These are phyloP conservation scores for Yamadazyma akitaensis DNA, from an alignment of 805 yeast genomes.

Conservation along the genomic window DNA sequence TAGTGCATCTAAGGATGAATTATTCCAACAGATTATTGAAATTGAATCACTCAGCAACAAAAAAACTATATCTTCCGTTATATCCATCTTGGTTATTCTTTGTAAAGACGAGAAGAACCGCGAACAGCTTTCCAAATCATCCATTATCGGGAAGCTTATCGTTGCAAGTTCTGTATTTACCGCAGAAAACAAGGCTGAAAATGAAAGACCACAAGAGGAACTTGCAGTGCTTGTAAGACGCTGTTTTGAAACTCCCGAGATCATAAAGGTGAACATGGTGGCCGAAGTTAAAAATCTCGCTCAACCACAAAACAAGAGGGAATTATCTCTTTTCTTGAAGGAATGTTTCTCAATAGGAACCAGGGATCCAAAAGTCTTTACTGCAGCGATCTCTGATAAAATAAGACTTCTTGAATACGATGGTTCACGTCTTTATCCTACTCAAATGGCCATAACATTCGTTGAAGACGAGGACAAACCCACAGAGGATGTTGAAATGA, in stretches of 20 bases:
- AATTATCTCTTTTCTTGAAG: slow-evolving; percentile 43
- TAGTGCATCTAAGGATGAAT: neutral
- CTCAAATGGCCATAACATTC: slow-evolving; percentile 20
- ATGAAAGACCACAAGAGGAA: slow-evolving; percentile 14
- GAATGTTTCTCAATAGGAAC: slow-evolving; percentile 49
- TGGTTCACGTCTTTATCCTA: slow-evolving; percentile 23
- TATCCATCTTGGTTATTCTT: slow-evolving; percentile 29
- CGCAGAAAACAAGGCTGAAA: slow-evolving; percentile 11
- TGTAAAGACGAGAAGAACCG: slow-evolving; percentile 38
- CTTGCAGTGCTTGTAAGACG: slow-evolving; percentile 55
- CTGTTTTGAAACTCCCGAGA: slow-evolving; percentile 60
- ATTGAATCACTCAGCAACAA: neutral
- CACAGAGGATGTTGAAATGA: slow-evolving; percentile 21
- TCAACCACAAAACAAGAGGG: slow-evolving; percentile 29
- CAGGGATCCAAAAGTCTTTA: slow-evolving; percentile 48
- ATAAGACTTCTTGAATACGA: slow-evolving; percentile 45
- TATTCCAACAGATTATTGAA: neutral
- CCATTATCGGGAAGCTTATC: slow-evolving; percentile 47
- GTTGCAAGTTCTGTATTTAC: slow-evolving; percentile 35
- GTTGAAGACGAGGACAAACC: slow-evolving; percentile 12
- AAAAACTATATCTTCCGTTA: neutral
- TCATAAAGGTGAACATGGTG: slow-evolving; percentile 47
- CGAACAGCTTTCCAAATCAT: slow-evolving; percentile 42
- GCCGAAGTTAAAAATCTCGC: slow-evolving; percentile 46
- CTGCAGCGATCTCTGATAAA: slow-evolving; percentile 41